Base-by-base conservation (phyloP, 2,329 filamentous ascomycete genomes). In the Fusarium papillatum region DNA sequence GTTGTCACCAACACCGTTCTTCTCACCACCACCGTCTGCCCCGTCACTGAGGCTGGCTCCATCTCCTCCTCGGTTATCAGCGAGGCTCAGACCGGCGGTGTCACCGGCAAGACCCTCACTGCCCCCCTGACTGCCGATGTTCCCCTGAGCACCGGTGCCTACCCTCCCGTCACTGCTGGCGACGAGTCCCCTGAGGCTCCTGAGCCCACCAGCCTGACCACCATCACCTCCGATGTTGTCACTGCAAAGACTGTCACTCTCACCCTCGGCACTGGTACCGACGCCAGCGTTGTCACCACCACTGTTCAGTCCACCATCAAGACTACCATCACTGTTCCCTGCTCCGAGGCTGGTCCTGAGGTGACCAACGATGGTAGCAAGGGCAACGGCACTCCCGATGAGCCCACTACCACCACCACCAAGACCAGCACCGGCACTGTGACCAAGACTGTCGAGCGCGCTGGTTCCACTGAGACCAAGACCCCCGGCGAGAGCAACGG, bases 1-100 rank as follows among this genome's bases (percentile, higher is more conserved):
- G 76, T 83, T 60, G 81, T 84, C 70, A 87, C 85, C 69, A 80
- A 86, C 77, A 85, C 83, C 48, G 79, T 86, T 60, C 78, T 81
- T 46, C 79, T 86, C 75, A 85, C 84, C 71, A 83, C 82, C 72
- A 84, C 82, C 39, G 82, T 88, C 76, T 88, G 87, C 84, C 87
- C 88, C 73, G 83, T 88, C 70, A 74, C 83, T 36, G 85, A 86
- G 59, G 85, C 84, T 36, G 79, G 78, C 61, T 81, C 81, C 71
- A 85, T 87, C 82, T 84, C 85, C 31, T 84, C 85, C 38, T 82
- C 85, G 39, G 68, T 87, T 75, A 79, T 87, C 53, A 75, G 77
- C 10, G 70, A 82, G 70, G 82, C 84, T 69, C 78, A 82, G 64
- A 81, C 84, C 69, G 84, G 82, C 74, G 78, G 80, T 62, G 81